Conservation (phyloP, 768 basidiomycete species). For the Pleurotus citrinopileatus region DNA sequence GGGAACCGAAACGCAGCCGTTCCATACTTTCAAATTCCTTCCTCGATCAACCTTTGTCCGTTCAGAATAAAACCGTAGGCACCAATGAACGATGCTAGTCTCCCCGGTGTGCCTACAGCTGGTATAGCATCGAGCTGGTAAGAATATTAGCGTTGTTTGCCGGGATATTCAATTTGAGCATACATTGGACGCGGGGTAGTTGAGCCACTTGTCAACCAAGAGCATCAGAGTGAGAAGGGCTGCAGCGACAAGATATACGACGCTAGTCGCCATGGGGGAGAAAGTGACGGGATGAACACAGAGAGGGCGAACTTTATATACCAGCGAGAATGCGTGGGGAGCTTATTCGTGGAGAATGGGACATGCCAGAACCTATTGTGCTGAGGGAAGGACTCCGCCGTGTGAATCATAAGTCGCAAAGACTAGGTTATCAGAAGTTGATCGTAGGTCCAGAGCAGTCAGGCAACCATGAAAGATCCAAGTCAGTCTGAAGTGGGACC, state of each 20-base stretch:
- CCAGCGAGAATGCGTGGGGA: no score
- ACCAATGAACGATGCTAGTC: conserved; percentile 29
- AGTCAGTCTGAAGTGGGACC: no score
- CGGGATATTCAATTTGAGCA: background rate
- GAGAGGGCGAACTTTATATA: no score
- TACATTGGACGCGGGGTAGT: background rate
- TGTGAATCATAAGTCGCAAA: no score
- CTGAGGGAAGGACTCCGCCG: no score
- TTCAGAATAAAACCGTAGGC: conserved; percentile 23
- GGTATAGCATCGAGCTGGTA: conserved; percentile 30
- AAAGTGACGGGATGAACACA: background rate
- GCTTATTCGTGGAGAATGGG: no score
- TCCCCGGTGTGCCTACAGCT: conserved; percentile 30
- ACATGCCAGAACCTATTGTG: no score
- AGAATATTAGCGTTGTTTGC: background rate
- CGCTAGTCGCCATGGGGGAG: background rate
- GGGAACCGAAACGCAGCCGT: conserved; percentile 16
- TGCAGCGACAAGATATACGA: background rate
- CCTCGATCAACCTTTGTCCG: conserved; percentile 23
- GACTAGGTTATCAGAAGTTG: no score
- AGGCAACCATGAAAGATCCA: no score
- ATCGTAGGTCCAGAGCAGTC: no score
- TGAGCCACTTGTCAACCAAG: background rate
- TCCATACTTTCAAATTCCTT: conserved; percentile 26
- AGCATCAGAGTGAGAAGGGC: background rate